Conservation (phyloP, 257 asterid genomes). For the Plantago major region DNA sequence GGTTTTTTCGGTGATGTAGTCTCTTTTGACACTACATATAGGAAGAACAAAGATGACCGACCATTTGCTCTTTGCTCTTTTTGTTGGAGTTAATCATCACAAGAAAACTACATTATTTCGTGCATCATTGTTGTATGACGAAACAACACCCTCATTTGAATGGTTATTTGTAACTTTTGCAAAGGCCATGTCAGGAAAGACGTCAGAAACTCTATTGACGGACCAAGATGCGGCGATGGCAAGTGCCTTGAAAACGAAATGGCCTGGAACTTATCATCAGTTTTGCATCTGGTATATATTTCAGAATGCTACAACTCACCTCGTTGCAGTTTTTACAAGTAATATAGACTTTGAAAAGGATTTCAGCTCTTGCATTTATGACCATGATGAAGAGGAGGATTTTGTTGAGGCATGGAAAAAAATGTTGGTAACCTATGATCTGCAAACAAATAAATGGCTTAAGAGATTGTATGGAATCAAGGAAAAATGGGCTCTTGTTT, state of each 20-base stretch:
- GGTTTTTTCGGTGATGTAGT: neutral
- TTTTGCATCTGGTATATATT: slow-evolving; percentile 1
- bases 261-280: neutral
- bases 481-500: neutral
- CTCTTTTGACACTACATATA: slow-evolving; percentile 1
- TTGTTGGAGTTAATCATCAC: too few relatives aligned
- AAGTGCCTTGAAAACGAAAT: neutral
- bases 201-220: neutral
- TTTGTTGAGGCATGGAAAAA: neutral
- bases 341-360: neutral
- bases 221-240: slow-evolving; percentile 1
- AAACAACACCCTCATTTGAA: neutral
- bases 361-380: neutral
- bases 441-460: neutral
- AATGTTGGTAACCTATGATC: neutral
- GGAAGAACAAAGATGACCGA: neutral
- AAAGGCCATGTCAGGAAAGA: slow-evolving; percentile 1
- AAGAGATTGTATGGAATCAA: neutral
- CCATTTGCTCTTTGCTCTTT: neutral
- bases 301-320: neutral
- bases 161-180: neutral
- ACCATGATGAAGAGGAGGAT: neutral
- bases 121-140: neutral
- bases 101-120: neutral
- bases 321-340: neutral